phyloP scores from a whole-genome alignment of 495 filamentous ascomycete genomes.

The Penicillium macrosclerotiorum region DNA sequence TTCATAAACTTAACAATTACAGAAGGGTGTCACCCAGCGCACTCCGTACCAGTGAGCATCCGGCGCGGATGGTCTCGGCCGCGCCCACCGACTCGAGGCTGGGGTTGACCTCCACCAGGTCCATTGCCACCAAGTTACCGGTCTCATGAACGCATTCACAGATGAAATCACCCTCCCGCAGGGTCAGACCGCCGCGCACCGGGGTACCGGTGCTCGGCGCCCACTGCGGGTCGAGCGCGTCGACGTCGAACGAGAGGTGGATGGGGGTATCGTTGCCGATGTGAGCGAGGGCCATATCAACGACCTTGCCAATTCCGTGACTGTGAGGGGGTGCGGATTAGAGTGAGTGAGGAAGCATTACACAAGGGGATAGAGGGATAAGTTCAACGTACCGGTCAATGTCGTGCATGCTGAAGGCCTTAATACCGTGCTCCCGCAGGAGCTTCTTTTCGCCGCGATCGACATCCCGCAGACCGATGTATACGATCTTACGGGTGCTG shows the following conservation, averaged over 20 bases:
- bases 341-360: neutral
- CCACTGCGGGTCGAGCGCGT: conserved; percentile 93
- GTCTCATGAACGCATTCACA: conserved; percentile 95
- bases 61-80: conserved; percentile 82
- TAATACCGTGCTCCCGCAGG: conserved; percentile 82
- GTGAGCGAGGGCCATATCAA: conserved; percentile 95
- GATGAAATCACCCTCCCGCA: conserved; percentile 97
- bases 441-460: conserved; percentile 90
- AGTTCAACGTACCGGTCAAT: conserved; percentile 66
- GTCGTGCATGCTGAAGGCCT: conserved; percentile 98
- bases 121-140: conserved; percentile 85
- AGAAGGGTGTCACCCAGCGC: conserved; percentile 88
- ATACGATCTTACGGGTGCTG: conserved; percentile 85
- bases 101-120: conserved; percentile 96
- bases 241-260: conserved; percentile 95
- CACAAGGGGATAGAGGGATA: neutral
- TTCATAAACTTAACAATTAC: conserved; percentile 38
- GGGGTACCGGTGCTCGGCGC: conserved; percentile 95
- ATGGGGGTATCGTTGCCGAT: conserved; percentile 93
- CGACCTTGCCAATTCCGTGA: conserved; percentile 90
- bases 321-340: conserved; percentile 30
- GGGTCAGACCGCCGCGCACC: conserved; percentile 89
- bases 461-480: conserved; percentile 93
- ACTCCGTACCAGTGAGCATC: conserved; percentile 87
- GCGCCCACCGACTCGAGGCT: conserved; percentile 74